Conservation (phyloP, 345 rosid species). For the Sisymbrium irio region DNA sequence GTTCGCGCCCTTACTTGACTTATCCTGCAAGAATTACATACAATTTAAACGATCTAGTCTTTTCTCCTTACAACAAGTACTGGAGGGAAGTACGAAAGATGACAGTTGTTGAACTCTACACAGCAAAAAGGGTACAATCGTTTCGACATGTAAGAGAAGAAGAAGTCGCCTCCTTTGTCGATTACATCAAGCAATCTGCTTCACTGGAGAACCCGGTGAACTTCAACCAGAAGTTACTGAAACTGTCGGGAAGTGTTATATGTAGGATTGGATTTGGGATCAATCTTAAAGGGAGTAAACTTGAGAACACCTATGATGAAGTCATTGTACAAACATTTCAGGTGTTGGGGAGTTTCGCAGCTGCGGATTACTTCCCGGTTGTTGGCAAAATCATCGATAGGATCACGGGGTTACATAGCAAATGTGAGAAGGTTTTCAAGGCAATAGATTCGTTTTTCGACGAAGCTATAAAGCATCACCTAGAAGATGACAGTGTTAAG, state of each 20-base stretch:
- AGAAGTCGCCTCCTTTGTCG: slow-evolving; percentile 27
- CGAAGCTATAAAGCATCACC: slow-evolving; percentile 41
- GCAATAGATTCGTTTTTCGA: slow-evolving; percentile 40
- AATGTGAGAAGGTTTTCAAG: slow-evolving; percentile 9
- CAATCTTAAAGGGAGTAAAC: slow-evolving; percentile 32
- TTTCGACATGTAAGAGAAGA: slow-evolving; percentile 36
- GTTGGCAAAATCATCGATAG: slow-evolving; percentile 42
- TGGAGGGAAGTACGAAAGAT: slow-evolving; percentile 42
- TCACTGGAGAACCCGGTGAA: slow-evolving; percentile 21
- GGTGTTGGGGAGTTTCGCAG: slow-evolving; percentile 32
- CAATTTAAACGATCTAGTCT: slow-evolving; percentile 29
- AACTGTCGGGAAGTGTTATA: slow-evolving; percentile 22
- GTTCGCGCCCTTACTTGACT: slow-evolving; percentile 37
- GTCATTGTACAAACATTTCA: slow-evolving; percentile 28
- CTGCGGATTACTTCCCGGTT: slow-evolving; percentile 37
- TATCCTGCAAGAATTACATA: slow-evolving; percentile 31
- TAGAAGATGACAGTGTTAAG: slow-evolving; percentile 20
- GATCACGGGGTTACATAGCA: slow-evolving; percentile 30
- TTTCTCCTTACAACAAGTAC: slow-evolving; percentile 32
- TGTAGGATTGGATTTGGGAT: slow-evolving; percentile 38
- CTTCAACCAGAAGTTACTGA: slow-evolving; percentile 24
- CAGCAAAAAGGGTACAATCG: slow-evolving; percentile 40
- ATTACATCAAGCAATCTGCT: slow-evolving; percentile 27
- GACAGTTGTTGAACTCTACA: slow-evolving; percentile 39
- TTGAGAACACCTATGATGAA: slow-evolving; percentile 28